These are phyloP conservation scores for Naganishia kalamii DNA, from an alignment of 768 basidiomycete genomes.

Conservation along the genomic window DNA sequence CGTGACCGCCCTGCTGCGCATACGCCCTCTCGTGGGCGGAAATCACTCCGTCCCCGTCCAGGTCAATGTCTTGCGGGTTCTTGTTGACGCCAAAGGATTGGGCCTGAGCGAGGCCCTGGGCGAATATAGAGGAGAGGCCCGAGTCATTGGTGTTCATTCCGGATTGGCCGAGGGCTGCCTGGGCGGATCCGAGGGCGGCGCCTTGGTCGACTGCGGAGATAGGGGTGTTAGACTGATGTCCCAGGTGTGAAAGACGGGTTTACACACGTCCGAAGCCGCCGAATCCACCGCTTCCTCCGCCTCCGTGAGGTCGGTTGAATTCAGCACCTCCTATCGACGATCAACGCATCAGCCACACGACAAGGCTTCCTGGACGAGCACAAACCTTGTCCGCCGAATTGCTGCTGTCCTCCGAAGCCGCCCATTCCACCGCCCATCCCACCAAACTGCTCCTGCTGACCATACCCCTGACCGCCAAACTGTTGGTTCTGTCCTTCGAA, in stretches of 20 bases:
- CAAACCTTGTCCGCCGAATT: slow-evolving; percentile 32
- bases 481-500: no score
- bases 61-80: slow-evolving; percentile 55
- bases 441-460: slow-evolving; percentile 8
- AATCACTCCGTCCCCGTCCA: slow-evolving; percentile 63
- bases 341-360: background rate
- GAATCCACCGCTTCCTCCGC: slow-evolving; percentile 16
- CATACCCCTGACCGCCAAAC: slow-evolving; percentile 23
- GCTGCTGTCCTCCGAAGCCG: slow-evolving; percentile 24
- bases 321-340: slow-evolving; percentile 27
- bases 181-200: slow-evolving; percentile 58
- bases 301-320: slow-evolving; percentile 35
- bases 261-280: slow-evolving; percentile 13
- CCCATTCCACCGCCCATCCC: slow-evolving; percentile 3
- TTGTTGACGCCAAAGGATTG: slow-evolving; percentile 40
- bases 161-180: slow-evolving; percentile 54
- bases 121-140: slow-evolving; percentile 2
- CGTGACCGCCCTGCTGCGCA: slow-evolving; percentile 52
- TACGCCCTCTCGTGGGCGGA: slow-evolving; percentile 62
- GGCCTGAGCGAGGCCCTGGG: slow-evolving; percentile 19
- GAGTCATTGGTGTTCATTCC: background rate
- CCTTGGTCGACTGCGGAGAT: slow-evolving; percentile 56
- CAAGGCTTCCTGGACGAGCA: background rate
- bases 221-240: background rate
- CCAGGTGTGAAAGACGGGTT: background rate